Evolutionary conservation across 75 land plant genomes (phyloP), one percentile per base, ranked within the genome.

Genomic region (Cryptomeria japonica): DNA sequence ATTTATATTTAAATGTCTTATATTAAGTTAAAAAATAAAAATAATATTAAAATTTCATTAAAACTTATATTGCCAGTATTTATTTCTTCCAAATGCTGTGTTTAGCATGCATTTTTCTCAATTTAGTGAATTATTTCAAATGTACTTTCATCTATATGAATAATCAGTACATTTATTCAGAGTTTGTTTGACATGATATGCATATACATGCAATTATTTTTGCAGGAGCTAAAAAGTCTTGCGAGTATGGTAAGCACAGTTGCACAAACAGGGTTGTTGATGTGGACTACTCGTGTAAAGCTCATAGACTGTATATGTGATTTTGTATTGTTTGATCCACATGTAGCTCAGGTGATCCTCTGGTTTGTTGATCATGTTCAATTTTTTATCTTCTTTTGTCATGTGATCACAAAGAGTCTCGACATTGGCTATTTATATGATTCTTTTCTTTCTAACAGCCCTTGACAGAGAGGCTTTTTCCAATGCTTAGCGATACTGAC

Each of bases 251-350:
- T 95, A 9, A 89, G 87, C 41, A 92, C 83, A 77, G 87, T 96
- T 41, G 87, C 89, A 37, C 91, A 95, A 37, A 88, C 77, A 80
- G 92, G 89, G 37, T 87, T 92, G 72, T 88, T 92, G 61, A 91
- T 94, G 84, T 97, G 99, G 99, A 84, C n/a, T 82, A 92, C 89
- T 16, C 98, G 99, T 55, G 87, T 89, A 68, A 92, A 91, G 92
- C 90, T 97, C 84, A 88, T 93, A 73, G 90, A 91, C 76, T 93
- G 96, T 68, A 90, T 95, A 49, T 95, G 92, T 56, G 79, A 89
- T 85, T 92, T 95, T 75, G 84, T 96, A 84, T 70, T 85, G 18
- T 92, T 97, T 36, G 90, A 85, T 86, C 98, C 99, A 85, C 85
- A 87, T 73, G 88, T 92, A 90, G 96, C 93, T 76, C 96, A 97